A percentile compares a stretch with the other conserved stretches of the same genome.
phyloP scores from a whole-genome alignment of 225 moss, liverwort and hornwort species.

The Bryum argenteum region DNA sequence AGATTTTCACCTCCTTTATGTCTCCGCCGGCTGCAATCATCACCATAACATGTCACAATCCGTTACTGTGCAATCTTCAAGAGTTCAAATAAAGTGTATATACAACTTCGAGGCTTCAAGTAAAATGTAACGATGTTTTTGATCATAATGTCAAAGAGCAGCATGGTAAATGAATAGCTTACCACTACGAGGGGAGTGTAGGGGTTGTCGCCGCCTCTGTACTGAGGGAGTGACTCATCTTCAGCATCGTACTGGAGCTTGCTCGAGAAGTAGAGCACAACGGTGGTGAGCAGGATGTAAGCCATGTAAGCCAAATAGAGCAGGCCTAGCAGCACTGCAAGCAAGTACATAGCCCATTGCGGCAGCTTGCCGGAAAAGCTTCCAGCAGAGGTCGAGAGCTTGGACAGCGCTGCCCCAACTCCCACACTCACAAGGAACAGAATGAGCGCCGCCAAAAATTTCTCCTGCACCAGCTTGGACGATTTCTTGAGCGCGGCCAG shows the following conservation, averaged over 20 bases:
- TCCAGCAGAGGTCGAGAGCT: not conserved
- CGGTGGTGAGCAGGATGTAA: constrained; percentile 36
- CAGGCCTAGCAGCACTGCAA: constrained; percentile 27
- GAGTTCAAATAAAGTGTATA: too few species aligned
- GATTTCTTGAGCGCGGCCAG: constrained; percentile 38
- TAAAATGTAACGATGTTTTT: too few species aligned
- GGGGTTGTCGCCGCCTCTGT: constrained; percentile 34
- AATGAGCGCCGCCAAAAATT: constrained; percentile 28
- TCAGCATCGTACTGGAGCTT: constrained; percentile 44
- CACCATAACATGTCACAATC: constrained; percentile 17
- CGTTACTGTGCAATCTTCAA: not conserved
- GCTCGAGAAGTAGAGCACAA: constrained; percentile 51
- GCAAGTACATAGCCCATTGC: constrained; percentile 31
- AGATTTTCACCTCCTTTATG: not conserved
- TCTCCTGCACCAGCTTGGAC: constrained; percentile 45
- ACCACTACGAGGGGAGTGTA: constrained; percentile 47
- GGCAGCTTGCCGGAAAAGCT: constrained; percentile 27
- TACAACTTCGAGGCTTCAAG: too few species aligned
- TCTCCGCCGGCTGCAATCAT: constrained; percentile 35
- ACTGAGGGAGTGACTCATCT: constrained; percentile 35
- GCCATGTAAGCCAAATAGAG: constrained; percentile 29
- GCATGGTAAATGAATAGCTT: constrained; percentile 12
- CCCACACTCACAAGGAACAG: constrained; percentile 33
- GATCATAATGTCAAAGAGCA: not conserved
- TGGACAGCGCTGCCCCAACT: constrained; percentile 22